Evolutionary conservation across 2,329 filamentous ascomycete species (phyloP), one percentile per base, ranked within the genome.

Genomic region (Colletotrichum cordylinicola): DNA sequence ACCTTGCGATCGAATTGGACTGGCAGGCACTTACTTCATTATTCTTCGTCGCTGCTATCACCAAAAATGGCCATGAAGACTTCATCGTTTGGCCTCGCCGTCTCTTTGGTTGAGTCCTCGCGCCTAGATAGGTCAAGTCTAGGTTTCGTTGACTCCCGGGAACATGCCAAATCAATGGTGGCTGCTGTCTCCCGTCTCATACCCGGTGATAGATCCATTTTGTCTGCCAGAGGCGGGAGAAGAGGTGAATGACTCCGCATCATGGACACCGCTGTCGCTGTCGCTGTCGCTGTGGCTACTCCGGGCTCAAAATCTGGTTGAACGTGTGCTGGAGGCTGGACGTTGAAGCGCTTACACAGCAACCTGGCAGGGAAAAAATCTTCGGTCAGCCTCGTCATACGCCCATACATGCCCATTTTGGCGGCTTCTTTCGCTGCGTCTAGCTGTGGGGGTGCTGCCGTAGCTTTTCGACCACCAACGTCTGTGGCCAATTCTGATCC

Each of bases 11-110:
- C 56, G 18, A n/a, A 66, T 15, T 27, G 48, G 27, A 60, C 29
- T 58, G 60, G 9, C 13, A 13, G 24, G 29, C 55, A 74, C 64
- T 68, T 74, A 70, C 56, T 74, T 76, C 18, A 70, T 66, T 69
- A 15, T 37, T 76, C 78, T 72, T 95, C 93, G 79, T 95, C 94
- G 78, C 94, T 93, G 81, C 94, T 94, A 82, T 96, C 95, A 8
- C 96, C 96, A 89, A 98, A 98, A 35, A 98, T 96, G n/a, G 95
- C 95, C 79, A 92, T 95, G 80, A 98, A 96, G 0, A 98, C 93
- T 18, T 77, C 79, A 52, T 77, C 64, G 16, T 60, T 62, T 55
- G 72, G 73, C 33, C 69, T 69, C 4, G 62, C 43, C 21, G 31
- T 29, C 64, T 67, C 69, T 55, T 18, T 70, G 21, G 21, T 31